Evolutionary conservation across 179 eudicot species (phyloP).

Genomic region (Beta corolliflora): DNA sequence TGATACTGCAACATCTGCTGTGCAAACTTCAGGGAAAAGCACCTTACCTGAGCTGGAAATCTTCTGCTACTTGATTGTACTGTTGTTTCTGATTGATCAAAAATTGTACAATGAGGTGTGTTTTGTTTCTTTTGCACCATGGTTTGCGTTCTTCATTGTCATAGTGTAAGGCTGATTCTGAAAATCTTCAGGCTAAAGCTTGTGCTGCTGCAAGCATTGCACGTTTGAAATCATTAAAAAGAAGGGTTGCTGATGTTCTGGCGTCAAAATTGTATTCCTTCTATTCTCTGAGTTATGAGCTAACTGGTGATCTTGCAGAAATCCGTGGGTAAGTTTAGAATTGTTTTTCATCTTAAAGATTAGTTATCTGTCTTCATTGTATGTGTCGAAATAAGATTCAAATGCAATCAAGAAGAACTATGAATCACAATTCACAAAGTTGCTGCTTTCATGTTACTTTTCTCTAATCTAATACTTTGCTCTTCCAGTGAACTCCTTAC

Average conservation of each 20-base stretch:
- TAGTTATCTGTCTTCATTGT: not conserved
- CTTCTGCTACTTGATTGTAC: slow-evolving; percentile 81
- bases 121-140: not conserved
- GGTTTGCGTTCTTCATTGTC: not conserved
- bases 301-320: slow-evolving; percentile 82
- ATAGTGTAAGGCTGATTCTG: slow-evolving; percentile 10
- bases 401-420: not conserved
- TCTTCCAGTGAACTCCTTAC: slow-evolving; percentile 73
- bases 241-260: slow-evolving; percentile 84
- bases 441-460: not conserved
- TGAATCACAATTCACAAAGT: not conserved
- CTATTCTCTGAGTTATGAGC: slow-evolving; percentile 87
- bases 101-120: slow-evolving; percentile 71
- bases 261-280: slow-evolving; percentile 87
- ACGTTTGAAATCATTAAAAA: slow-evolving; percentile 77
- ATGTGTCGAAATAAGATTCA: not conserved
- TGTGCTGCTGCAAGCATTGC: slow-evolving; percentile 92
- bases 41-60: slow-evolving; percentile 84
- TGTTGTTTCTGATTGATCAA: slow-evolving; percentile 81
- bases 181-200: slow-evolving; percentile 68
- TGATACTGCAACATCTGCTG: slow-evolving; percentile 77
- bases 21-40: slow-evolving; percentile 67
- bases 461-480: slow-evolving; percentile 24
- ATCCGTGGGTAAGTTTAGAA: slow-evolving; percentile 75
- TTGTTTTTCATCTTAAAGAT: not conserved